A percentile compares a stretch with the other conserved stretches of the same genome.
These are phyloP conservation scores for Hortaea werneckii DNA, from an alignment of 2,329 filamentous ascomycete species.

Conservation along the genomic window DNA sequence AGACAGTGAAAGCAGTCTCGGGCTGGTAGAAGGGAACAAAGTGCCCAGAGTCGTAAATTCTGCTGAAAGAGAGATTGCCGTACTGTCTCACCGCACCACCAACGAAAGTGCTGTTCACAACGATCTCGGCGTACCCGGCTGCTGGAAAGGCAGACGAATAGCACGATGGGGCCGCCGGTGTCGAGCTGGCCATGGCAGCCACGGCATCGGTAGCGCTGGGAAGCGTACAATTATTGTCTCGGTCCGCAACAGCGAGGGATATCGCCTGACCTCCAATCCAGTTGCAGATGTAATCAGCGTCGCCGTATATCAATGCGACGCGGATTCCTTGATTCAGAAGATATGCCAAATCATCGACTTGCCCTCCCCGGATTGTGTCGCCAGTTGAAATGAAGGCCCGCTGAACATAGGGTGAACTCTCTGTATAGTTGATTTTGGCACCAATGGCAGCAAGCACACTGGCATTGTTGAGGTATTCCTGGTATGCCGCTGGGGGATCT, in stretches of 20 bases:
- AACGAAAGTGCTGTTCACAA: constrained; percentile 57
- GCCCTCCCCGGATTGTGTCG: constrained; percentile 33
- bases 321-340: constrained; percentile 37
- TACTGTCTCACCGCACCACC: constrained; percentile 67
- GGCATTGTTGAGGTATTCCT: constrained; percentile 41
- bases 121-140: constrained; percentile 63
- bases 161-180: neutral
- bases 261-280: constrained; percentile 68
- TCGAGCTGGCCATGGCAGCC: neutral
- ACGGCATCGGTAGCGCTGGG: neutral
- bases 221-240: constrained; percentile 10
- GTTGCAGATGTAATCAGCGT: constrained; percentile 46
- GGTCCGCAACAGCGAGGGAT: constrained; percentile 45
- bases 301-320: constrained; percentile 51
- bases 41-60: constrained; percentile 45
- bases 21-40: constrained; percentile 43
- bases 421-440: constrained; percentile 41
- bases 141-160: constrained; percentile 48
- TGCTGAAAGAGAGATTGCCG: constrained; percentile 51
- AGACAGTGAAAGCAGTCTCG: constrained; percentile 44
- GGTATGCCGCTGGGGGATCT: constrained; percentile 40
- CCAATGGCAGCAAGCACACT: constrained; percentile 41
- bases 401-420: constrained; percentile 29
- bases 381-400: constrained; percentile 35
- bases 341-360: constrained; percentile 31